Conservation (phyloP, 2,329 filamentous ascomycete genomes). For the Aureobasidium leucospermi region DNA sequence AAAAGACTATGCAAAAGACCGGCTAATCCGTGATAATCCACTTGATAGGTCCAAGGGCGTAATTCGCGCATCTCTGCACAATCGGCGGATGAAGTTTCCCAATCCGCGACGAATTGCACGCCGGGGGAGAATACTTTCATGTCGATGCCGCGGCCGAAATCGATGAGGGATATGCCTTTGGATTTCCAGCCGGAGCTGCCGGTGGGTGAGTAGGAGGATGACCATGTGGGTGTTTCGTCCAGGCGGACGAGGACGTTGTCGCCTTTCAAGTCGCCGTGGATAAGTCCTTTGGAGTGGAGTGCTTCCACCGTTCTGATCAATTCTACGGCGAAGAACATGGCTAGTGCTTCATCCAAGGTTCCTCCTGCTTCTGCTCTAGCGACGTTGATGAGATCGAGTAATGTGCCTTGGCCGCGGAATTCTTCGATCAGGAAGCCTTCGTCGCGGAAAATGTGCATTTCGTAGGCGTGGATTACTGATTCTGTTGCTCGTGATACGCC, state of each 20-base stretch:
- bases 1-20: slow-evolving; percentile 86
- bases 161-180: slow-evolving; percentile 80
- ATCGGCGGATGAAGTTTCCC: slow-evolving; percentile 80
- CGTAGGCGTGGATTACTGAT: slow-evolving; percentile 75
- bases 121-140: slow-evolving; percentile 73
- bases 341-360: slow-evolving; percentile 77
- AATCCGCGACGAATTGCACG: slow-evolving; percentile 89
- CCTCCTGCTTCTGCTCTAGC: slow-evolving; percentile 55
- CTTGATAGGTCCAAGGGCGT: slow-evolving; percentile 93
- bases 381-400: slow-evolving; percentile 90
- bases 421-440: slow-evolving; percentile 87
- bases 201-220: slow-evolving; percentile 60
- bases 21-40: slow-evolving; percentile 90
- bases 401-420: slow-evolving; percentile 79
- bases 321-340: slow-evolving; percentile 94
- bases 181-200: slow-evolving; percentile 71
- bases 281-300: slow-evolving; percentile 67
- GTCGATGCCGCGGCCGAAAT: slow-evolving; percentile 91
- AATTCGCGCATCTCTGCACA: slow-evolving; percentile 94
- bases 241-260: slow-evolving; percentile 93
- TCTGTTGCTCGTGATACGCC: slow-evolving; percentile 61
- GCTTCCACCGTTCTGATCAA: slow-evolving; percentile 84
- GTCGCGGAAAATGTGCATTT: slow-evolving; percentile 84
- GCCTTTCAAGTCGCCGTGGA: slow-evolving; percentile 91
- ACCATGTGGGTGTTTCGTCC: slow-evolving; percentile 46